Evolutionary conservation across 73 alveolate species (phyloP).

Genomic region (Paramecium sonneborni): DNA sequence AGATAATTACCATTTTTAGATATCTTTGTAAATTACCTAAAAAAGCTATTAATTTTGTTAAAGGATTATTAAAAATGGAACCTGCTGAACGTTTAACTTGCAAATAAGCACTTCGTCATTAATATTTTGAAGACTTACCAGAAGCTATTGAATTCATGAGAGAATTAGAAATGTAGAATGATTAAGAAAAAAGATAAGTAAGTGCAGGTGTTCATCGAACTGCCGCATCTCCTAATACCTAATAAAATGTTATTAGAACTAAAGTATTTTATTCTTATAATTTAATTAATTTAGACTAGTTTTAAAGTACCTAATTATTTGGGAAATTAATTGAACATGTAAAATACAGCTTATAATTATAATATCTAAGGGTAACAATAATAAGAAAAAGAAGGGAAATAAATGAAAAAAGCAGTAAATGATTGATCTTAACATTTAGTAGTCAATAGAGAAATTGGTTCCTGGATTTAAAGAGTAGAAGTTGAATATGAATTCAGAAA

Average conservation of each 20-base stretch:
- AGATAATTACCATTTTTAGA: constrained; percentile 12
- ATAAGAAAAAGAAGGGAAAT: neutral
- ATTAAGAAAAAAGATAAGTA: neutral
- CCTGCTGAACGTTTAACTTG: constrained; percentile 81
- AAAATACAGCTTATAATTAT: constrained; percentile 1
- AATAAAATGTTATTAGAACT: constrained; percentile 24
- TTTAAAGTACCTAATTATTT: constrained; percentile 33
- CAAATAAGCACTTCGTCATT: constrained; percentile 80
- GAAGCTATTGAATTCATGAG: neutral
- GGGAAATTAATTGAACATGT: neutral
- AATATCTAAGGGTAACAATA: neutral
- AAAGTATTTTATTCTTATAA: neutral
- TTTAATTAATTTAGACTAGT: neutral
- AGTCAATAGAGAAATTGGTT: constrained; percentile 10
- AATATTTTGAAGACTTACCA: constrained; percentile 74
- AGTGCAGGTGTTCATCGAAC: neutral
- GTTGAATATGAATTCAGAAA: neutral
- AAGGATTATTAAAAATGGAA: constrained; percentile 78
- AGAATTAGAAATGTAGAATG: neutral
- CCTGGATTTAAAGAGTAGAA: neutral
- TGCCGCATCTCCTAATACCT: constrained; percentile 9
- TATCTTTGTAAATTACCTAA: constrained; percentile 82
- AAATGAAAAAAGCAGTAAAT: neutral
- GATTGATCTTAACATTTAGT: neutral
- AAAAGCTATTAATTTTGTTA: constrained; percentile 65